Evolutionary conservation across 306 rosid species (phyloP).

Genomic region (Luffa aegyptiaca): DNA sequence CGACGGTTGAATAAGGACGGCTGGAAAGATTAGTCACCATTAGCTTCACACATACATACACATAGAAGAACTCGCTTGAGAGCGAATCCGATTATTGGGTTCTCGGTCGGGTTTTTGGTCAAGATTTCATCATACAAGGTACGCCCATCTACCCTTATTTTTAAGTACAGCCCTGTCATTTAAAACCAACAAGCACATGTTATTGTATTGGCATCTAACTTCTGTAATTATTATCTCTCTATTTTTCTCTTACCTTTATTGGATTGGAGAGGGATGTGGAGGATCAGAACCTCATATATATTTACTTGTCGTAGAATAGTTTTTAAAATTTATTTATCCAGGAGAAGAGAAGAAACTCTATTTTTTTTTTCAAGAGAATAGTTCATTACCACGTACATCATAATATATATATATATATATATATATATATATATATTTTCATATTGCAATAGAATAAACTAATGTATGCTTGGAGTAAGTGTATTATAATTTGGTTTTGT

Average conservation of each 20-base stretch:
- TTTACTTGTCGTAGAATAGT: not conserved
- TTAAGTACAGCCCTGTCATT: not conserved
- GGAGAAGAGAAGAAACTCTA: not conserved
- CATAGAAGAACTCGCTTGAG: not conserved
- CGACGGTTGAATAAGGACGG: slow-evolving; percentile 36
- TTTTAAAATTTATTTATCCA: not conserved
- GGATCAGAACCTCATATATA: not conserved
- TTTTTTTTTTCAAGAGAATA: not conserved
- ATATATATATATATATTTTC: not conserved
- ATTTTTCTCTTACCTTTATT: not conserved
- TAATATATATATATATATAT: not conserved
- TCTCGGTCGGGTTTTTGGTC: not conserved
- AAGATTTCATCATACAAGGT: not conserved
- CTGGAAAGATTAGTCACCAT: slow-evolving; percentile 30
- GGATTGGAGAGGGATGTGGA: not conserved
- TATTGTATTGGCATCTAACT: not conserved
- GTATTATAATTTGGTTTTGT: not conserved
- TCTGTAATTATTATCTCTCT: not conserved
- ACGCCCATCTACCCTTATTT: not conserved
- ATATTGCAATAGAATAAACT: not conserved
- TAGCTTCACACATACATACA: not conserved
- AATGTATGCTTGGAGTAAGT: not conserved
- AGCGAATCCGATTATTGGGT: not conserved
- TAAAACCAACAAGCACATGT: not conserved
- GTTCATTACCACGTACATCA: not conserved